phyloP scores from a whole-genome alignment of 164 flowering plant species.

The Piper longum region DNA sequence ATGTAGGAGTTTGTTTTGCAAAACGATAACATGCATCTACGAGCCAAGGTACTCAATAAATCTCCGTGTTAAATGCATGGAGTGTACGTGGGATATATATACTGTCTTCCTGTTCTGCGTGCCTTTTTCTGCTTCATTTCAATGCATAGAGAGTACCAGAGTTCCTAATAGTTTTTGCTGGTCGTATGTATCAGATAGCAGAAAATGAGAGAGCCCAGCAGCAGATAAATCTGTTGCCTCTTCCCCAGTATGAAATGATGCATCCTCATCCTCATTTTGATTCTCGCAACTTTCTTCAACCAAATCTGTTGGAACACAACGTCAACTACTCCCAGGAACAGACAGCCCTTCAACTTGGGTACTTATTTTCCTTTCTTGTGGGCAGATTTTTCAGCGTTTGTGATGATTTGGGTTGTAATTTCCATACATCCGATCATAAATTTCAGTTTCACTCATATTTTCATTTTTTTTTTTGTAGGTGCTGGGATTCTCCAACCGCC shows the following conservation, averaged over 20 bases:
- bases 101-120: not conserved
- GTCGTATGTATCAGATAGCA: slow-evolving; percentile 27
- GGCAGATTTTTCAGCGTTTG: too few species aligned
- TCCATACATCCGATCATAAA: too few species aligned
- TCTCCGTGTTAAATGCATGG: too few species aligned
- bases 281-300: slow-evolving; percentile 58
- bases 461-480: too few species aligned
- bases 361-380: slow-evolving; percentile 2
- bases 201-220: slow-evolving; percentile 63
- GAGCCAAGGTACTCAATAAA: slow-evolving; percentile 45
- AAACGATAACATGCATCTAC: slow-evolving; percentile 69
- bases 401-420: too few species aligned
- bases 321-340: slow-evolving; percentile 49
- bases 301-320: slow-evolving; percentile 46
- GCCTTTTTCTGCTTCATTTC: not conserved
- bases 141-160: not conserved
- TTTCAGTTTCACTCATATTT: too few species aligned
- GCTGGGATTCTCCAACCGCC: too few species aligned
- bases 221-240: slow-evolving; percentile 46
- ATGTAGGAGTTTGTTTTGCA: slow-evolving; percentile 80
- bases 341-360: slow-evolving; percentile 66
- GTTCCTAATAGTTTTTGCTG: not conserved
- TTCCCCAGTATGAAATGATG: slow-evolving; percentile 24
- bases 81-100: too few species aligned
- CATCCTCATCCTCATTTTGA: slow-evolving; percentile 26